Conservation (phyloP, 1,284 basidiomycete species). For the Ganoderma lingzhi region DNA sequence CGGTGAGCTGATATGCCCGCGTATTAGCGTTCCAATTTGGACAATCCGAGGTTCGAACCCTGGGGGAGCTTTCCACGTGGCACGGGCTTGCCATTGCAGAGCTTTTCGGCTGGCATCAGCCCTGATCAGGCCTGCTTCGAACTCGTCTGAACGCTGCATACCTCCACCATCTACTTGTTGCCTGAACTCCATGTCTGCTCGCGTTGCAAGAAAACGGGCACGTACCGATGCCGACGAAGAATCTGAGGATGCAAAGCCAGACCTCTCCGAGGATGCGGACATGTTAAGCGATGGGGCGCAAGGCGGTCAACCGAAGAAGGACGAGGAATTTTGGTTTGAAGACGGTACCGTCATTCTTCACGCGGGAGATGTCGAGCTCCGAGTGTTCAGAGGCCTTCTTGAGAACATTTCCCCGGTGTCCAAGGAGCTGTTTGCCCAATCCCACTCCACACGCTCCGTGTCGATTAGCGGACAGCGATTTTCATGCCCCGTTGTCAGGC, state of each 20-base stretch:
- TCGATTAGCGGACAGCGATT: not conserved
- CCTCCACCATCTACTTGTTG: not conserved
- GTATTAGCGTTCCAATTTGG: too few species aligned
- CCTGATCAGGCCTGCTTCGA: too few species aligned
- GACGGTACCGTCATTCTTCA: not conserved
- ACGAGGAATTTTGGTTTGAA: not conserved
- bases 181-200: not conserved
- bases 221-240: not conserved
- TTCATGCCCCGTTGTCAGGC: not conserved
- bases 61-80: too few species aligned
- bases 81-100: too few species aligned
- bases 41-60: too few species aligned
- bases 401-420: not conserved
- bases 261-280: not conserved
- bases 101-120: too few species aligned
- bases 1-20: too few species aligned
- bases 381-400: not conserved
- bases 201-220: not conserved
- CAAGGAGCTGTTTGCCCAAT: not conserved
- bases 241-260: not conserved
- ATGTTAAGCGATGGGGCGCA: too few species aligned
- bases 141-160: too few species aligned
- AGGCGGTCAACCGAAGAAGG: not conserved
- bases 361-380: not conserved
- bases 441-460: not conserved